A percentile compares a stretch with the other conserved stretches of the same genome.
phyloP scores from a whole-genome alignment of 768 basidiomycete species.

The Fomitopsis serialis region DNA sequence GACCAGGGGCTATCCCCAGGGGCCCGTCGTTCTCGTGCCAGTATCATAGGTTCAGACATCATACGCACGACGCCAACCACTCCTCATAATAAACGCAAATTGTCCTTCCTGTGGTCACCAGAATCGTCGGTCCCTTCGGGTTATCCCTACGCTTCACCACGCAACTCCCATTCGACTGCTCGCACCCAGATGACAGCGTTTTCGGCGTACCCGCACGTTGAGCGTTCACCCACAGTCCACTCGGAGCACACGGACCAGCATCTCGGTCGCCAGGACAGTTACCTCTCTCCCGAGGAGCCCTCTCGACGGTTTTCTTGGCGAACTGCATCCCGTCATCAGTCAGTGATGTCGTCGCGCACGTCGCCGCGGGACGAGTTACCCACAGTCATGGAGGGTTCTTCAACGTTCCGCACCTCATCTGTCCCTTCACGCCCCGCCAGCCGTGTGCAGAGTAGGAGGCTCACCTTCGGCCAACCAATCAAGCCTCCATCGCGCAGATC shows the following conservation, averaged over 20 bases:
- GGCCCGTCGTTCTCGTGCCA: conserved; percentile 1
- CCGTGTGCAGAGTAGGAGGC: not conserved
- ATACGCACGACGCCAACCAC: conserved; percentile 14
- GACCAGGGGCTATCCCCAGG: conserved; percentile 1
- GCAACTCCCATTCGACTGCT: not conserved
- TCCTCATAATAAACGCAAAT: not conserved
- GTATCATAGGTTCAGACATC: conserved; percentile 26
- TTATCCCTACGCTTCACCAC: not conserved
- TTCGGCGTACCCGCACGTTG: not conserved
- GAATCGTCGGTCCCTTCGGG: not conserved
- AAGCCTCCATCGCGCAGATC: not conserved
- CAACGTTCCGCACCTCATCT: not conserved
- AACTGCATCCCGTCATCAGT: not conserved
- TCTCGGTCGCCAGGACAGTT: not conserved
- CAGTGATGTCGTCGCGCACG: conserved; percentile 8
- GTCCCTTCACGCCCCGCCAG: not conserved
- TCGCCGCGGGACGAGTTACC: conserved; percentile 10
- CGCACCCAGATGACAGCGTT: conserved; percentile 5
- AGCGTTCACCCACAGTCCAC: not conserved
- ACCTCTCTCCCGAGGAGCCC: not conserved
- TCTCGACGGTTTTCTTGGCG: not conserved
- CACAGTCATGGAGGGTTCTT: conserved; percentile 7
- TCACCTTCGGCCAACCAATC: conserved; percentile 3
- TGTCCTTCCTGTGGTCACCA: conserved; percentile 9
- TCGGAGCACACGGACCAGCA: not conserved